These are phyloP conservation scores for Hymenoscyphus fraxineus DNA, from an alignment of 2,329 filamentous ascomycete species.

Conservation along the genomic window DNA sequence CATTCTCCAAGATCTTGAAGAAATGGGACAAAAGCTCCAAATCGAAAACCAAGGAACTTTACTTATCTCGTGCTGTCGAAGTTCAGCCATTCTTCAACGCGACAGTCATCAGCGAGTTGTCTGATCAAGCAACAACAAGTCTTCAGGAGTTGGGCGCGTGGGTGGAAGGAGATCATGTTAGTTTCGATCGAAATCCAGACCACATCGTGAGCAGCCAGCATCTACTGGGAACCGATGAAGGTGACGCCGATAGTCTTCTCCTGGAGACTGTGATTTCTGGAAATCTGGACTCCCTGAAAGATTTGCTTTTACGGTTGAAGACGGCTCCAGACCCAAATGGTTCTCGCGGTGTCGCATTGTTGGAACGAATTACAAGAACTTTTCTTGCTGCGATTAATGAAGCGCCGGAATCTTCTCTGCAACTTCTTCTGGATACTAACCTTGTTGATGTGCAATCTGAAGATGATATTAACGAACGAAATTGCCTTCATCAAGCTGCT, in stretches of 20 bases:
- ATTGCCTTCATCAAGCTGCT: slow-evolving; percentile 92
- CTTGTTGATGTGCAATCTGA: slow-evolving; percentile 88
- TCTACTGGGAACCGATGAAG: slow-evolving; percentile 73
- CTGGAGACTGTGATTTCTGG: slow-evolving; percentile 82
- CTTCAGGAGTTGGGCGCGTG: slow-evolving; percentile 91
- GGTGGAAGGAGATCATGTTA: slow-evolving; percentile 93
- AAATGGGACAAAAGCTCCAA: slow-evolving; percentile 99
- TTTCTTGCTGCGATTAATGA: slow-evolving; percentile 89
- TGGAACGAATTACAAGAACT: slow-evolving; percentile 79
- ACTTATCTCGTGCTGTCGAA: slow-evolving; percentile 91
- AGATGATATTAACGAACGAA: slow-evolving; percentile 96
- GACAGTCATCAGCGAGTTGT: slow-evolving; percentile 92
- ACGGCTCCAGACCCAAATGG: slow-evolving; percentile 52
- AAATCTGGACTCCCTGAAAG: slow-evolving; percentile 71
- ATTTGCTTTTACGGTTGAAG: slow-evolving; percentile 73
- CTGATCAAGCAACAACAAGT: slow-evolving; percentile 95
- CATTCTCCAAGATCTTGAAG: slow-evolving; percentile 97
- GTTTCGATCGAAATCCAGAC: slow-evolving; percentile 61
- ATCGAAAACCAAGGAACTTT: slow-evolving; percentile 96
- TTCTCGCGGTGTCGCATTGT: slow-evolving; percentile 52
- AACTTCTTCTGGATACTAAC: slow-evolving; percentile 72
- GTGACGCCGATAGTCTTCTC: slow-evolving; percentile 83
- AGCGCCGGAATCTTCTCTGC: slow-evolving; percentile 71
- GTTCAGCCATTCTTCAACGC: slow-evolving; percentile 98
- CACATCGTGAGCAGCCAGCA: slow-evolving; percentile 65